These are phyloP conservation scores for Pyrenochaeta sp. DNA, from an alignment of 2,329 filamentous ascomycete genomes.

Conservation along the genomic window DNA sequence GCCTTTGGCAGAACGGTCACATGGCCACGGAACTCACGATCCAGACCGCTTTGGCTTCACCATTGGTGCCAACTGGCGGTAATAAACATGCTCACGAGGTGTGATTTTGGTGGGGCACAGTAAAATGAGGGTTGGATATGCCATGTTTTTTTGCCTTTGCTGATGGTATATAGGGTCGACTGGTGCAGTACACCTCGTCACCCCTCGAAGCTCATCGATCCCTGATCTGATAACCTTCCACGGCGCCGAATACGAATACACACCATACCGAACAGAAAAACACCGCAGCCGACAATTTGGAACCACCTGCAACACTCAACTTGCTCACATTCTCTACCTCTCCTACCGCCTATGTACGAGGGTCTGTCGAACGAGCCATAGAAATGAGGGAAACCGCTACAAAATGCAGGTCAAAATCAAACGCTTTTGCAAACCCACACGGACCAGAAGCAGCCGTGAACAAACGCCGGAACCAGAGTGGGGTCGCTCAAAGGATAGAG, in stretches of 20 bases:
- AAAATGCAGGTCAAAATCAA: conserved; percentile 42
- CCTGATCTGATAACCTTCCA: neutral
- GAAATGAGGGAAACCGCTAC: conserved; percentile 37
- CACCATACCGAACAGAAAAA: conserved; percentile 15
- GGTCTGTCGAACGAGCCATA: conserved; percentile 27
- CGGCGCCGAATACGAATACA: conserved; percentile 13
- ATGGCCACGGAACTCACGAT: conserved; percentile 39
- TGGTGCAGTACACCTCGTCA: conserved; percentile 1
- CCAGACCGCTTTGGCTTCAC: conserved; percentile 36
- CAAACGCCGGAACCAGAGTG: conserved; percentile 39
- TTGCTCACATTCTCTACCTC: conserved; percentile 33
- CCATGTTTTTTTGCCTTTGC: conserved; percentile 29
- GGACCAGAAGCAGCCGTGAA: conserved; percentile 28
- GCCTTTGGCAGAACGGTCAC: conserved; percentile 30
- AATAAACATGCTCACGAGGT: conserved; percentile 27
- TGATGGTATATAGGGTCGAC: conserved; percentile 21
- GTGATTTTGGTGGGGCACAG: conserved; percentile 16
- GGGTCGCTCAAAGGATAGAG: conserved; percentile 36
- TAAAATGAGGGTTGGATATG: conserved; percentile 17
- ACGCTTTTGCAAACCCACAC: conserved; percentile 42
- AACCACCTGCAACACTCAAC: conserved; percentile 18
- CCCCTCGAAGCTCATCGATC: neutral
- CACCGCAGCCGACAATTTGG: conserved; percentile 16
- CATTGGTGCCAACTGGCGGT: conserved; percentile 14
- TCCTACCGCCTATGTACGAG: conserved; percentile 35